Base-by-base conservation (phyloP, 2,329 filamentous ascomycete species). In the Lojkania enalia region DNA sequence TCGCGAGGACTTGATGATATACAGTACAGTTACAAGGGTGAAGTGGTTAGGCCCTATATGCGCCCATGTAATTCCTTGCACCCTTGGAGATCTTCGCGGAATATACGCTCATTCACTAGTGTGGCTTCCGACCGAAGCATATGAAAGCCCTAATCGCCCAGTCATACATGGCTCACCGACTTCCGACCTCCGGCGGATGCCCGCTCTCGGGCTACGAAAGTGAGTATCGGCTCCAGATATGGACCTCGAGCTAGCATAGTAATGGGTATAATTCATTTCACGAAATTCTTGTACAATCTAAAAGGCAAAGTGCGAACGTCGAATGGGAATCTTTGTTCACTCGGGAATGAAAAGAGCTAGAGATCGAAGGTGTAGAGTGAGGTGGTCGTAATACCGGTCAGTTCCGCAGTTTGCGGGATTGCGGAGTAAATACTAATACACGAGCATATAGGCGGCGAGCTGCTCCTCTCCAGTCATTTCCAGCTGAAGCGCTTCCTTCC, bases 201-300 rank as follows among this genome's bases (percentile, higher is more conserved):
- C 39, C 39, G 43, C 15, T 29, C n/a, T 46, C 48, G 48, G 48
- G 38, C 25, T 47, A 20, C 48, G 44, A 44, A 35, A 39, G 4
- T 5, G 13, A 23, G 33, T 46, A 30, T 46, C 32, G 21, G 30
- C 30, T 33, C 9, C 30, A 16, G 30, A 9, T 6, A 9, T 33
- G 29, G n/a, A 36, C 30, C n/a, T n/a, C n/a, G n/a, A n/a, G n/a
- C n/a, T n/a, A n/a, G n/a, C n/a, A n/a, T n/a, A n/a, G n/a, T n/a
- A n/a, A n/a, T n/a, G n/a, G n/a, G n/a, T n/a, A n/a, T n/a, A n/a
- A n/a, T n/a, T n/a, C n/a, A n/a, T n/a, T n/a, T n/a, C n/a, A n/a
- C n/a, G n/a, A n/a, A n/a, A n/a, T n/a, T n/a, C n/a, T n/a, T n/a
- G n/a, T n/a, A n/a, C n/a, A n/a, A n/a, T n/a, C n/a, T n/a, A n/a